Evolutionary conservation across 108 stramenopile species (phyloP).

Genomic region (Nitzschia putrida): DNA sequence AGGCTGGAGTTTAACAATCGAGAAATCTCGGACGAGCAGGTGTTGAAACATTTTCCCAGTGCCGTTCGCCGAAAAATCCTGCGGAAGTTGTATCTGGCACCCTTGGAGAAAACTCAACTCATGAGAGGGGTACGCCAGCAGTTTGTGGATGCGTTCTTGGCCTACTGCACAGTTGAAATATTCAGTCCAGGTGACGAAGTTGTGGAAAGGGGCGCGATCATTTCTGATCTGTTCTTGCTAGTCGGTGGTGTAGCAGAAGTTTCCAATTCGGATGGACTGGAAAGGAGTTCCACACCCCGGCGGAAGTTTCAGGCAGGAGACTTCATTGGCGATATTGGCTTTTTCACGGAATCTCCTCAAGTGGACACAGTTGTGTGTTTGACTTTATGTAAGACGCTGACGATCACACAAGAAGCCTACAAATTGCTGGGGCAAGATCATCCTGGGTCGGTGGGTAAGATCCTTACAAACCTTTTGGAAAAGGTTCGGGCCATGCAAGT

Average conservation of each 20-base stretch:
- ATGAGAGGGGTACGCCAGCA: constrained; percentile 48
- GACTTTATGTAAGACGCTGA: constrained; percentile 58
- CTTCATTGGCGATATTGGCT: constrained; percentile 54
- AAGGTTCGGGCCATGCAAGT: constrained; percentile 31
- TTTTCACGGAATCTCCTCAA: constrained; percentile 64
- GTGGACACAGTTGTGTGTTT: constrained; percentile 34
- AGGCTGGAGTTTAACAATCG: constrained; percentile 50
- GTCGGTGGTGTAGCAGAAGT: constrained; percentile 51
- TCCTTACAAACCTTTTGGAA: constrained; percentile 46
- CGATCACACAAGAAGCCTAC: constrained; percentile 41
- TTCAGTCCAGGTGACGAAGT: constrained; percentile 64
- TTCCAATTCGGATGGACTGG: neutral
- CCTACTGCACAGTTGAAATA: constrained; percentile 55
- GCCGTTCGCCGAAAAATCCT: constrained; percentile 52
- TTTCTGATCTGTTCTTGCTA: constrained; percentile 54
- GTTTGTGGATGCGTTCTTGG: constrained; percentile 61
- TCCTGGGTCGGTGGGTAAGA: constrained; percentile 49
- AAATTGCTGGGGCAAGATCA: constrained; percentile 54
- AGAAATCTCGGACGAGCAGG: constrained; percentile 59
- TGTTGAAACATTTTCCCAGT: constrained; percentile 53
- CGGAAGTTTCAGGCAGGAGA: constrained; percentile 18
- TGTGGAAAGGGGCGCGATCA: constrained; percentile 38
- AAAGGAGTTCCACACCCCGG: neutral
- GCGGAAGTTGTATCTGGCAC: constrained; percentile 45
- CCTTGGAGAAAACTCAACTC: constrained; percentile 40